Evolutionary conservation across 345 rosid genomes (phyloP), one percentile per base, ranked within the genome.

Genomic region (Hibiscus tridactylites): DNA sequence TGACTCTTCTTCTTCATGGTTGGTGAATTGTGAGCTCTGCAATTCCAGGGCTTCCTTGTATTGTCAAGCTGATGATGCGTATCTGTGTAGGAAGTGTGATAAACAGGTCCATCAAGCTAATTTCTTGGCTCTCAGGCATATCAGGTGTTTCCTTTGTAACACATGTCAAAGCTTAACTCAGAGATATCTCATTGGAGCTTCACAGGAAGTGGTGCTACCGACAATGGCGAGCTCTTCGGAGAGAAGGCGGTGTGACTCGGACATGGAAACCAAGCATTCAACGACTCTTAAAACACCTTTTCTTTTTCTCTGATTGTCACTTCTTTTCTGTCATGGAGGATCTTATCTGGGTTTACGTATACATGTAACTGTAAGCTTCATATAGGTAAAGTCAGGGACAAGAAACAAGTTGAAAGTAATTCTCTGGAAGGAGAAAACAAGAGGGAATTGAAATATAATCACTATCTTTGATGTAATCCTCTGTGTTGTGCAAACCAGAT

Each of bases 61-160:
- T 66, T 92, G 98, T 75, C 90, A 83, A 71, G 98, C 98, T 1
- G 98, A 92, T 72, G 81, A 88, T 61, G 96, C 98, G 0, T 89
- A 71, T 68, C 85, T 90, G 0, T 92, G 98, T 76, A 37, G 78
- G 50, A 78, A 79, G 70, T 92, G 98, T 29, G 98, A 92, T 61
- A 84, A 74, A 77, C 73, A 81, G 83, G 98, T 92, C 21, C 98
- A 92, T 31, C 83, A 80, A 61, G 98, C 96, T 9, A 92, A 92
- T 75, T 88, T 92, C 84, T 75, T 92, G 52, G 95, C 98, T 8
- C 81, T 61, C 74, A 86, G 98, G 76, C 98, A 92, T 52, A 76
- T 89, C 24, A 65, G 98, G 71, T 85, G 95, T 75, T 75, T 92
- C 71, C 81, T 92, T 3, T 92, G 98, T 70, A 76, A 74, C 28